Evolutionary conservation across 1,139 yeast genomes (phyloP), one percentile per base, ranked within the genome.

Genomic region (Suhomyces atakaporum): DNA sequence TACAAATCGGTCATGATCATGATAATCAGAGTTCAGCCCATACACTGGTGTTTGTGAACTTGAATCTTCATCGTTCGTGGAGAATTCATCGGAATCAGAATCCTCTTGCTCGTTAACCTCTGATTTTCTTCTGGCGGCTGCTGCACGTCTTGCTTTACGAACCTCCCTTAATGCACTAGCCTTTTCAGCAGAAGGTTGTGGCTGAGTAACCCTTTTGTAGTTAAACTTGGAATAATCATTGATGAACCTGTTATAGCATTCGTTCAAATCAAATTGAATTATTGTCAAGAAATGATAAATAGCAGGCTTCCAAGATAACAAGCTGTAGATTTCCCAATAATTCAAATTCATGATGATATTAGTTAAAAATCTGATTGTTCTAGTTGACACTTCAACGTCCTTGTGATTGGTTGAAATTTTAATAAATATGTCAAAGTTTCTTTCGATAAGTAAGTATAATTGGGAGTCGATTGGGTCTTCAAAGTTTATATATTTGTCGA

Each of bases 261-360:
- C 74, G 40, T 63, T 56, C 18, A 71, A 46, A 45, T 71, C 72
- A 42, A 67, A 66, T 18, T 66, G 60, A 20, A 71, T 69, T 11
- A 71, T 50, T 5, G 51, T 47, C 27, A 71, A 50, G 38, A 71
- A 71, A 41, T 66, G 73, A 45, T 66, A 69, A 12, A 71, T 63
- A 7, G 71, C 63, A 1, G 77, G 76, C 40, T 69, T 69, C 73
- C 73, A 68, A 12, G 53, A 53, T 16, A 71, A 56, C 23, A 71
- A 52, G 39, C 69, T 70, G 46, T 69, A 70, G 15, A 70, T 45
- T 43, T 71, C 76, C 77, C 77, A 71, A 49, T 71, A 71, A 44
- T 69, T 71, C 33, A 69, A 50, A 31, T 51, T 50, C 73, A 69
- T 66, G 15, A 69, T 49, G 2, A 69, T 55, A 7, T 54, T 54